Percentiles rank a stretch among this genome's conserved stretches.
These are phyloP conservation scores for Immersiella caudata DNA, from an alignment of 495 filamentous ascomycete species.

Conservation along the genomic window DNA sequence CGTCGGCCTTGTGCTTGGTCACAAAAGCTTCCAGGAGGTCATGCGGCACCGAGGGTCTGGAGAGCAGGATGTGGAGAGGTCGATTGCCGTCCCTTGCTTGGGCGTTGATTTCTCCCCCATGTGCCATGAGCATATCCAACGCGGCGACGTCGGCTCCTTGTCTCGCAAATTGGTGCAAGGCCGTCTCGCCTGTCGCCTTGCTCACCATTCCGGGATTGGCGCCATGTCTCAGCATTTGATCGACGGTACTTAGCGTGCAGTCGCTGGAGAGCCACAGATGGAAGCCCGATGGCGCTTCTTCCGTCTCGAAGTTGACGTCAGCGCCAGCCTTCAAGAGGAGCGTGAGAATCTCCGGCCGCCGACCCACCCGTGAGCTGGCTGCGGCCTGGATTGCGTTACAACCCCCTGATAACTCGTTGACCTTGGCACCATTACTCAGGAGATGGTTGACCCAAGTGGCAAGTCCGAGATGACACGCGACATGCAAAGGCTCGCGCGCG, in stretches of 20 bases:
- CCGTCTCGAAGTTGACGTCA: conserved; percentile 41
- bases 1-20: conserved; percentile 21
- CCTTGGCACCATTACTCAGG: conserved; percentile 19
- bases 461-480: conserved; percentile 23
- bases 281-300: background rate
- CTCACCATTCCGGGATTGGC: conserved; percentile 5
- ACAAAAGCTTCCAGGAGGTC: conserved; percentile 22
- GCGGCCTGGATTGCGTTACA: conserved; percentile 52
- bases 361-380: conserved; percentile 29
- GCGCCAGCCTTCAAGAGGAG: conserved; percentile 52
- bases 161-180: conserved; percentile 21
- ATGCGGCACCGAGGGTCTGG: background rate
- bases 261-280: conserved; percentile 15
- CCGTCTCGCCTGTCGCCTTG: background rate
- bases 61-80: conserved; percentile 22
- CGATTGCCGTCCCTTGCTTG: background rate
- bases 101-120: conserved; percentile 24
- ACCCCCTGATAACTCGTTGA: conserved; percentile 22
- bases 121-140: conserved; percentile 17
- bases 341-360: conserved; percentile 52
- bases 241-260: background rate
- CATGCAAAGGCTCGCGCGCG: conserved; percentile 19
- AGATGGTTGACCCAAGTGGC: conserved; percentile 21
- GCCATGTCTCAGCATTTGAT: conserved; percentile 21
- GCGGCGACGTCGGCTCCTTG: conserved; percentile 9